phyloP scores from a whole-genome alignment of 306 rosid genomes.

The Cajanus cajan region DNA sequence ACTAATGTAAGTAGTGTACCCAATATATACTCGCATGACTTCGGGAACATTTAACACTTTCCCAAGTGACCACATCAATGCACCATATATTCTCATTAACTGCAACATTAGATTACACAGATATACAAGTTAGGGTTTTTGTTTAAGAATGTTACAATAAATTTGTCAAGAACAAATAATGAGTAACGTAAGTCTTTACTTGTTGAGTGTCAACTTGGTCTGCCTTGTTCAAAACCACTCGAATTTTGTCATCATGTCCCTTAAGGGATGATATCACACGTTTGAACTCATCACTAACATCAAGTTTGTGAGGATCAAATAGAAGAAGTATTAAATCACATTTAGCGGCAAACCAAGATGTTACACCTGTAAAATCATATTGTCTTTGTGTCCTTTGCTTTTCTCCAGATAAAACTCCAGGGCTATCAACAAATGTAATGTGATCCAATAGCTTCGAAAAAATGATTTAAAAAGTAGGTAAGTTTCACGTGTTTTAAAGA shows the following conservation, averaged over 20 bases:
- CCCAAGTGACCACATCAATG: slow-evolving; percentile 99
- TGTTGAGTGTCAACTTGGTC: slow-evolving; percentile 97
- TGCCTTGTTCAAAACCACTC: slow-evolving; percentile 92
- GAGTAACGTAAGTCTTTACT: slow-evolving; percentile 39
- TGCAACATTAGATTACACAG: slow-evolving; percentile 30
- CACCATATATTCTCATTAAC: slow-evolving; percentile 98
- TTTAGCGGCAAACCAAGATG: slow-evolving; percentile 99
- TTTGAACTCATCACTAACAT: slow-evolving; percentile 91
- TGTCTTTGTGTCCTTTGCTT: slow-evolving; percentile 91
- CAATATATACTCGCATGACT: slow-evolving; percentile 88
- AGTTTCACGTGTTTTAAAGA: slow-evolving; percentile 19
- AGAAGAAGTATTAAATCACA: slow-evolving; percentile 85
- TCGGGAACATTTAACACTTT: slow-evolving; percentile 92
- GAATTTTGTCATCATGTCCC: slow-evolving; percentile 90
- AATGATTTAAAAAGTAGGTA: background rate
- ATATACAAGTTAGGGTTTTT: background rate
- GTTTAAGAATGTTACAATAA: background rate
- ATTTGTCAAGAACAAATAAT: background rate
- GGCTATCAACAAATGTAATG: slow-evolving; percentile 90
- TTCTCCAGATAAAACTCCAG: slow-evolving; percentile 98
- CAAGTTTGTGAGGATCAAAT: slow-evolving; percentile 98
- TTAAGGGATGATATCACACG: slow-evolving; percentile 85
- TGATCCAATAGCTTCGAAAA: slow-evolving; percentile 71
- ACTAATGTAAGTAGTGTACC: slow-evolving; percentile 48
- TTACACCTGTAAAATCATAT: slow-evolving; percentile 87